These are phyloP conservation scores for Xerocomellus dryophilus DNA, from an alignment of 768 basidiomycete genomes.

Conservation along the genomic window DNA sequence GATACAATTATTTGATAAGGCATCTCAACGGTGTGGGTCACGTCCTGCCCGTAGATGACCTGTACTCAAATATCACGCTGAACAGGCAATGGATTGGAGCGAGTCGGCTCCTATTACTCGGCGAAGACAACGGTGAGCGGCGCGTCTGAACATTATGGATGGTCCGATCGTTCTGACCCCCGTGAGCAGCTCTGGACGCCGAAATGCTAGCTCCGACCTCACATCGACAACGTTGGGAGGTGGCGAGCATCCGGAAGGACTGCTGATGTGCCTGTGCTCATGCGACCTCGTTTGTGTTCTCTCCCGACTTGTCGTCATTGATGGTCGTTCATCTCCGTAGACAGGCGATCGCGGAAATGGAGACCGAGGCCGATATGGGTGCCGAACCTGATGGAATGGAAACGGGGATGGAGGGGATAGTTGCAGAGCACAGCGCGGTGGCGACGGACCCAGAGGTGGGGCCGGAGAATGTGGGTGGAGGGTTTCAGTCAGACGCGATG, in stretches of 20 bases:
- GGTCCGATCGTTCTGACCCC: background rate
- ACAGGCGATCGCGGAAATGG: slow-evolving; percentile 47
- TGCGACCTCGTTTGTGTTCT: slow-evolving; percentile 22
- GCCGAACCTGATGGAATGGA: slow-evolving; percentile 2
- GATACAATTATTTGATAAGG: slow-evolving; percentile 77
- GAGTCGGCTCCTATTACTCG: slow-evolving; percentile 59
- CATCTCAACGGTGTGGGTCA: slow-evolving; percentile 53
- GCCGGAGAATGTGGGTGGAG: background rate
- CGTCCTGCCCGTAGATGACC: background rate
- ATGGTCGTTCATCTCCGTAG: slow-evolving; percentile 29
- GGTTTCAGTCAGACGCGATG: background rate
- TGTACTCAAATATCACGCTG: background rate
- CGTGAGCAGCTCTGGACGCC: slow-evolving; percentile 55
- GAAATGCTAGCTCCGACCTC: slow-evolving; percentile 55
- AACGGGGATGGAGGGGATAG: slow-evolving; percentile 8
- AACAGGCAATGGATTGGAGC: slow-evolving; percentile 61
- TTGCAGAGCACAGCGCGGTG: background rate
- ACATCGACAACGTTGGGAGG: slow-evolving; percentile 60
- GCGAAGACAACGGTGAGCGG: slow-evolving; percentile 65
- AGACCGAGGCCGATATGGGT: slow-evolving; percentile 32
- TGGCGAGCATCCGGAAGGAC: slow-evolving; percentile 44
- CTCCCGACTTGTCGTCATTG: background rate
- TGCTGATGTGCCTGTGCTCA: slow-evolving; percentile 64
- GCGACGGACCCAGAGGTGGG: background rate
- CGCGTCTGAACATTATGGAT: background rate